Conservation (phyloP, 208 protist species). For the Crithidia brevicula region DNA sequence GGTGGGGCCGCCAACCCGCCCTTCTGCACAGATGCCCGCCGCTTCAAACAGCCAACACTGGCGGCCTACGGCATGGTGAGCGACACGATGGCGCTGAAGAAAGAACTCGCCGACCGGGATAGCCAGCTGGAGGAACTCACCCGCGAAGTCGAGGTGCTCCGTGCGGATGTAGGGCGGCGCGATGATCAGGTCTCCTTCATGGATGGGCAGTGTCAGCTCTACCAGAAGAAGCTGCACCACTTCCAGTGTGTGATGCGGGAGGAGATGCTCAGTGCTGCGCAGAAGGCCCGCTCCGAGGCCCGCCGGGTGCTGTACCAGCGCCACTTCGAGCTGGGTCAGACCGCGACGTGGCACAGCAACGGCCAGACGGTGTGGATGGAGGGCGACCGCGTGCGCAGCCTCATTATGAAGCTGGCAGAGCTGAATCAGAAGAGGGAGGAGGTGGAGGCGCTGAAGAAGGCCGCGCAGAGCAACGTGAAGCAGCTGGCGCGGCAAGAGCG, state of each 20-base stretch:
- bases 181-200: slow-evolving; percentile 38
- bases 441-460: slow-evolving; percentile 64
- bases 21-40: slow-evolving; percentile 23
- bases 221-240: slow-evolving; percentile 32
- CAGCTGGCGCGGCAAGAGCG: slow-evolving; percentile 57
- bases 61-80: slow-evolving; percentile 64
- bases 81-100: slow-evolving; percentile 51
- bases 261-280: slow-evolving; percentile 59
- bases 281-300: slow-evolving; percentile 47
- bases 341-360: slow-evolving; percentile 52
- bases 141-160: slow-evolving; percentile 23
- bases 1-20: background rate
- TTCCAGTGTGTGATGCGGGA: slow-evolving; percentile 55
- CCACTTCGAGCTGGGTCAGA: slow-evolving; percentile 85
- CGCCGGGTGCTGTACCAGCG: slow-evolving; percentile 59
- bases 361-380: slow-evolving; percentile 78
- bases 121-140: slow-evolving; percentile 60
- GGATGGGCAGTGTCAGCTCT: slow-evolving; percentile 32
- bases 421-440: slow-evolving; percentile 44
- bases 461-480: slow-evolving; percentile 51
- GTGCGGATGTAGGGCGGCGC: slow-evolving; percentile 32
- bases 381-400: slow-evolving; percentile 50
- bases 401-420: slow-evolving; percentile 55
- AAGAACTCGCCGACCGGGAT: slow-evolving; percentile 60
- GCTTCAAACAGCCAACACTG: slow-evolving; percentile 69